Percentiles rank a stretch among this genome's conserved stretches.
These are phyloP conservation scores for Peterozyma toletana DNA, from an alignment of 805 yeast species.

Conservation along the genomic window DNA sequence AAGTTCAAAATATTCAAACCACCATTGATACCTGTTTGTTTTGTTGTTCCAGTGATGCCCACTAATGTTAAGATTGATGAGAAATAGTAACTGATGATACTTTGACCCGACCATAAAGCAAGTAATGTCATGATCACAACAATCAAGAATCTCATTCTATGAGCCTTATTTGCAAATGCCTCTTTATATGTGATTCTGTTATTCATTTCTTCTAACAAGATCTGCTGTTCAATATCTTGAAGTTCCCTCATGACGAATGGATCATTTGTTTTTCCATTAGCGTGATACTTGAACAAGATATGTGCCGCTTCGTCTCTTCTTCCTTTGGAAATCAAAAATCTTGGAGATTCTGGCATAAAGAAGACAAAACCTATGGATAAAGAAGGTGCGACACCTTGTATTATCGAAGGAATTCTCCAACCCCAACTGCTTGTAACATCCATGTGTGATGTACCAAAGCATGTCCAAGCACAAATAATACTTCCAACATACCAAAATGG, in stretches of 20 bases:
- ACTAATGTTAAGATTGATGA: constrained; percentile 24
- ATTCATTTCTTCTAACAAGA: constrained; percentile 12
- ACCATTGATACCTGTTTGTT: constrained; percentile 20
- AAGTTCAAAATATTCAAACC: constrained; percentile 15
- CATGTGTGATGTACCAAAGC: constrained; percentile 17
- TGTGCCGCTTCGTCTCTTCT: constrained; percentile 20
- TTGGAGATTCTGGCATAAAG: constrained; percentile 25
- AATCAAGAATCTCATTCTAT: constrained; percentile 18
- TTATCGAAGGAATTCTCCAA: constrained; percentile 22
- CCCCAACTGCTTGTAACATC: constrained; percentile 19
- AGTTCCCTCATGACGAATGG: constrained; percentile 12
- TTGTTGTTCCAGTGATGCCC: constrained; percentile 16
- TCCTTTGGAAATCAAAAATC: constrained; percentile 20
- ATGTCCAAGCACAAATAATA: constrained; percentile 20
- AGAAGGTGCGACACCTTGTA: constrained; percentile 19
- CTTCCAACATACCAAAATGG: constrained; percentile 22
- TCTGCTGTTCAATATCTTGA: constrained; percentile 16
- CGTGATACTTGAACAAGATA: constrained; percentile 13
- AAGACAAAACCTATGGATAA: constrained; percentile 13
- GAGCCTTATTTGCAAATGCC: constrained; percentile 14
- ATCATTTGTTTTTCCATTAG: constrained; percentile 11
- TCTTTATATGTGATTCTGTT: constrained; percentile 16
- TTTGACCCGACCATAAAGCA: constrained; percentile 19
- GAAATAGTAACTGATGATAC: constrained; percentile 21
- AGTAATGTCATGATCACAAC: constrained; percentile 20